Conservation (phyloP, 306 rosid species). For the Castanospermum australe region DNA sequence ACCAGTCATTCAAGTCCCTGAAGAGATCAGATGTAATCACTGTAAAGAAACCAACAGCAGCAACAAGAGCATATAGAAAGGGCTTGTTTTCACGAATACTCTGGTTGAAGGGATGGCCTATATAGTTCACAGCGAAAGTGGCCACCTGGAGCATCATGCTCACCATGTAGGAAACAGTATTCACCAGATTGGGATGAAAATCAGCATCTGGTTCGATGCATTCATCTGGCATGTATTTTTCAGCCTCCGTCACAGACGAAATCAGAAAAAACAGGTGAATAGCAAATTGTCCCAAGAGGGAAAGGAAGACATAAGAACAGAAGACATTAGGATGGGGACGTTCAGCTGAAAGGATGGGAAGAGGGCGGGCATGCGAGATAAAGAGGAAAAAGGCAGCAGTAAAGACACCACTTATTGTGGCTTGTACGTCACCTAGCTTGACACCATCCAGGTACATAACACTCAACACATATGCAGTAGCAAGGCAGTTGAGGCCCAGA, state of each 20-base stretch:
- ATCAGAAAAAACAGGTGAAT: slow-evolving; percentile 79
- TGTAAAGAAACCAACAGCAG: slow-evolving; percentile 76
- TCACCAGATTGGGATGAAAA: slow-evolving; percentile 96
- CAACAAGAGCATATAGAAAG: slow-evolving; percentile 69
- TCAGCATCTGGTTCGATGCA: slow-evolving; percentile 92
- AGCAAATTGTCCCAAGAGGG: slow-evolving; percentile 91
- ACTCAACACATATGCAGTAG: slow-evolving; percentile 95
- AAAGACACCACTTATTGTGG: slow-evolving; percentile 96
- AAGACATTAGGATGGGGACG: slow-evolving; percentile 94
- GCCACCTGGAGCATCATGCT: slow-evolving; percentile 99
- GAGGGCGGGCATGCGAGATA: slow-evolving; percentile 97
- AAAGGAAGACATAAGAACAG: slow-evolving; percentile 79
- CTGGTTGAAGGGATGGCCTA: slow-evolving; percentile 99
- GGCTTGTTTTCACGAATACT: slow-evolving; percentile 91
- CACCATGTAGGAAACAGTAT: slow-evolving; percentile 98
- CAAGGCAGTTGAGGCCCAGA: slow-evolving; percentile 97
- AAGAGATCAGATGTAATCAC: slow-evolving; percentile 86
- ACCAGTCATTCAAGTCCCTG: slow-evolving; percentile 78
- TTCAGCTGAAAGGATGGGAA: slow-evolving; percentile 79
- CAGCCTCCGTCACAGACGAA: slow-evolving; percentile 83
- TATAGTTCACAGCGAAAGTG: slow-evolving; percentile 97
- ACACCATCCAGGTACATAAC: slow-evolving; percentile 99
- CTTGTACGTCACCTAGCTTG: slow-evolving; percentile 95
- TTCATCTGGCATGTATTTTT: slow-evolving; percentile 93
- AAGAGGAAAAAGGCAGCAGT: slow-evolving; percentile 98